Evolutionary conservation across 805 yeast species (phyloP), one percentile per base, ranked within the genome.

Genomic region (Starmerella sp.): DNA sequence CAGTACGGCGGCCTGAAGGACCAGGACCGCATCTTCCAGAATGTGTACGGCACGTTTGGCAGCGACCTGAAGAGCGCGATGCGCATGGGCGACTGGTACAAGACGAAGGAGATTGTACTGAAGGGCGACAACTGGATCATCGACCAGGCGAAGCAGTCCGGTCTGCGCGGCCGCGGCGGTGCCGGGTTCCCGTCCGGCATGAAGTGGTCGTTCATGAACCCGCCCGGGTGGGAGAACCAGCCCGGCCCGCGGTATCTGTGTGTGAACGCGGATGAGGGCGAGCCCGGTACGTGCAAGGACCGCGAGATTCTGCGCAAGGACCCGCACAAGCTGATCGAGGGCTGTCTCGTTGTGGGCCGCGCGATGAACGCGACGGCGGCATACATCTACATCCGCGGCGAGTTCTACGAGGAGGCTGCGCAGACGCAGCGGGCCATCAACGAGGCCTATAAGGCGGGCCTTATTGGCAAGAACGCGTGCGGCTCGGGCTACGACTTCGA

Each of bases 351-450:
- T 60, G 89, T 93, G 22, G 95, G 95, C 52, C 76, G 95, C 59
- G 95, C 88, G 39, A 87, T 87, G 95, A 87, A 87, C 70, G 95
- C 95, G 41, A 81, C 93, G 37, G 95, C 95, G 54, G 95, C 95
- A 41, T 87, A 87, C 72, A 87, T 87, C 61, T 87, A 87, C 73
- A 86, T 87, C 67, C 78, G 95, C 71, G 95, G 95, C 55, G 95
- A 87, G 72, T 87, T 87, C 70, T 86, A 83, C 73, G 82, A 84
- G 67, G 95, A 87, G 71, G 81, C 91, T 10, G 80, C 76, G 30
- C 72, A 75, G 45, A 76, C 87, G 65, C 95, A 87, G 72, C 72
- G 74, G 39, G 95, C 95, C 38, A 87, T 87, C 69, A 84, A 87
- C 70, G 91, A 87, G 72, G 95, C 95, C 29, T 87, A 87, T 71